Evolutionary conservation across 176 grass and related monocot genomes (phyloP), one percentile per base, ranked within the genome.

Genomic region (Secale cereale): DNA sequence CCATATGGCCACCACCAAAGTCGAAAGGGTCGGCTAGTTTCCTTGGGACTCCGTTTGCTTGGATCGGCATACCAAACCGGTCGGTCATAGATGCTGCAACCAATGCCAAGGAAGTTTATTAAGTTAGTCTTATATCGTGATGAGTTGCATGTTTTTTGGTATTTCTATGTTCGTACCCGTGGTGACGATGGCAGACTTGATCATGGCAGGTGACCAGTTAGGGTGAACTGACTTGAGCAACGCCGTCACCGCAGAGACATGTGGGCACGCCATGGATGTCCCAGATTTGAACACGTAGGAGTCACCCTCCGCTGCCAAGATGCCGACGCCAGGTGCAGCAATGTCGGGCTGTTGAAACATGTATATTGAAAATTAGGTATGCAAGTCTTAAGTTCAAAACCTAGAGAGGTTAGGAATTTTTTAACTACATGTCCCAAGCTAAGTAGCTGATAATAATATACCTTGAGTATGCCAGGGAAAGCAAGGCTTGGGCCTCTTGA

Each of bases 221-320:
- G 16, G 50, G 16, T 54, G 90, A 2, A 81, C 19, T 0, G 74
- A 74, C 45, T 86, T 86, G 45, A 92, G 83, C 13, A 92, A 31
- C 0, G 75, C 16, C 1, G 50, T 54, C 50, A 54, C 50, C 17
- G 50, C 50, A 2, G 50, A 54, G 50, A 39, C 67, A 70, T 70
- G 67, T 1, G 67, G 66, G 66, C 66, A 39, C 2, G 33, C 66
- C 66, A 70, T 70, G 66, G 66, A 70, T 37, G 66, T 70, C 7
- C 66, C 66, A 0, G 66, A 70, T 2, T 4, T 37, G 10, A 70
- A 70, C 10, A 12, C 20, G 5, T 70, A 70, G 10, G 66, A 70
- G 20, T 9, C 5, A 0, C 66, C 16, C 3, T 2, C 1, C 3
- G 66, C 66, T 22, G 66, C 66, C 31, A 69, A 37, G 66, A 70